Evolutionary conservation across 2,329 filamentous ascomycete species (phyloP).

Genomic region (Periconia macrospinosa): DNA sequence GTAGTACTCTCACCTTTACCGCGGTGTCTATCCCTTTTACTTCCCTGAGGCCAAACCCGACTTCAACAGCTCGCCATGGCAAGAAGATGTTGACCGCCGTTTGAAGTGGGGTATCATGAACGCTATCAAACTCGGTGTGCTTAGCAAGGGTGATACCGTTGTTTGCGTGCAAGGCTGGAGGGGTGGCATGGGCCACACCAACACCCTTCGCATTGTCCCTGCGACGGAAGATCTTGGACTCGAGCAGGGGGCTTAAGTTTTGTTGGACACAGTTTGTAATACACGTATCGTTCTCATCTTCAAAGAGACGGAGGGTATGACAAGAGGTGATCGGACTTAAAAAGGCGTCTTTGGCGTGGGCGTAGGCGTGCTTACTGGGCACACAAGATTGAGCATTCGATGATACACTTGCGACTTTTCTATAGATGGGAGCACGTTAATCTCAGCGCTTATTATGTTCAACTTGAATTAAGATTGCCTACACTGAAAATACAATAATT

Average conservation of each 20-base stretch:
- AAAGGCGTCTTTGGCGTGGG: conserved; percentile 5
- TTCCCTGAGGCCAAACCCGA: conserved; percentile 94
- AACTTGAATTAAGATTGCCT: no score
- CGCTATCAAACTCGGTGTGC: conserved; percentile 78
- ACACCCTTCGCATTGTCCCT: conserved; percentile 65
- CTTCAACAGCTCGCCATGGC: conserved; percentile 91
- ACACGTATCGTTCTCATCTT: conserved; percentile 6
- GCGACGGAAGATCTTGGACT: conserved; percentile 55
- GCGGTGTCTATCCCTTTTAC: conserved; percentile 96
- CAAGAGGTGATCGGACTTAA: background rate
- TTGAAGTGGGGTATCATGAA: conserved; percentile 95
- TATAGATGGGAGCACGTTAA: background rate
- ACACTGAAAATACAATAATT: no score
- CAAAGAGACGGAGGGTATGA: conserved; percentile 1
- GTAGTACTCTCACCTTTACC: conserved; percentile 88
- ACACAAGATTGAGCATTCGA: background rate
- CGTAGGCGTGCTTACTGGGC: background rate
- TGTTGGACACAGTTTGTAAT: conserved; percentile 12
- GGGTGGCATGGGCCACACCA: conserved; percentile 89
- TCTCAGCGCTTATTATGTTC: background rate
- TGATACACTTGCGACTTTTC: background rate
- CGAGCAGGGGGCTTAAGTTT: conserved; percentile 47
- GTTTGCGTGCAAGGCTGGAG: conserved; percentile 90
- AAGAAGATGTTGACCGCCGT: conserved; percentile 96
- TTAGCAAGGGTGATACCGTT: conserved; percentile 72